Conservation (phyloP, 2,329 filamentous ascomycete genomes). For the Pseudocercospora cruenta region DNA sequence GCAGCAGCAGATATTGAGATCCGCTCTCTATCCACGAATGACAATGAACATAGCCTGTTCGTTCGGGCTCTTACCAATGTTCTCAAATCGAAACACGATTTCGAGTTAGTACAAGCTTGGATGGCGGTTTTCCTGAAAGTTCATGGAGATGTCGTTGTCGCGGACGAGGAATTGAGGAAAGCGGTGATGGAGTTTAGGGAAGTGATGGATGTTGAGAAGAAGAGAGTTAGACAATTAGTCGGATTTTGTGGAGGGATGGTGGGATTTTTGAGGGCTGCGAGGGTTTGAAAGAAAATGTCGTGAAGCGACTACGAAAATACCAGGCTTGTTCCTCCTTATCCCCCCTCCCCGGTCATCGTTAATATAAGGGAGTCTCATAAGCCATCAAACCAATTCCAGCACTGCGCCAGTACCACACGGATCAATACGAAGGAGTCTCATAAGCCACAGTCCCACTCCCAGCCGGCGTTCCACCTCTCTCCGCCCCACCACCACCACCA, state of each 20-base stretch:
- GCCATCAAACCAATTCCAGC: too few species aligned
- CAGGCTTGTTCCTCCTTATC: too few species aligned
- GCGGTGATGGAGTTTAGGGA: slow-evolving; percentile 70
- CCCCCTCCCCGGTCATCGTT: too few species aligned
- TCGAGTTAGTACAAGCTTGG: slow-evolving; percentile 94
- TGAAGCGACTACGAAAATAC: background rate
- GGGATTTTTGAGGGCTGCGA: slow-evolving; percentile 32
- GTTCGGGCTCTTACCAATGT: slow-evolving; percentile 76
- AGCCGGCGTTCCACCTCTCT: background rate
- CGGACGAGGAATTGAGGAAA: slow-evolving; percentile 56
- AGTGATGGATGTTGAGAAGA: slow-evolving; percentile 59
- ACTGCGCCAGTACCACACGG: too few species aligned
- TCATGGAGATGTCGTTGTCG: slow-evolving; percentile 66
- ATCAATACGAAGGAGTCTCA: background rate
- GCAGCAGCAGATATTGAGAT: slow-evolving; percentile 89
- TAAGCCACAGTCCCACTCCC: background rate
- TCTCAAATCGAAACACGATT: slow-evolving; percentile 73
- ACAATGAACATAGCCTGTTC: slow-evolving; percentile 75
- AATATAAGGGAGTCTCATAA: too few species aligned
- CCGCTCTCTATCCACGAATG: slow-evolving; percentile 66
- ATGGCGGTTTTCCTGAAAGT: slow-evolving; percentile 91
- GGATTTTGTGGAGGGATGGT: slow-evolving; percentile 34
- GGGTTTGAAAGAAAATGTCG: slow-evolving; percentile 24
- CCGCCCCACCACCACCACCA: background rate
- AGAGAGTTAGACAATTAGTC: slow-evolving; percentile 73